Percentiles rank a stretch among this genome's conserved stretches.
These are phyloP conservation scores for Crithidia brevicula DNA, from an alignment of 208 protist genomes.

Conservation along the genomic window DNA sequence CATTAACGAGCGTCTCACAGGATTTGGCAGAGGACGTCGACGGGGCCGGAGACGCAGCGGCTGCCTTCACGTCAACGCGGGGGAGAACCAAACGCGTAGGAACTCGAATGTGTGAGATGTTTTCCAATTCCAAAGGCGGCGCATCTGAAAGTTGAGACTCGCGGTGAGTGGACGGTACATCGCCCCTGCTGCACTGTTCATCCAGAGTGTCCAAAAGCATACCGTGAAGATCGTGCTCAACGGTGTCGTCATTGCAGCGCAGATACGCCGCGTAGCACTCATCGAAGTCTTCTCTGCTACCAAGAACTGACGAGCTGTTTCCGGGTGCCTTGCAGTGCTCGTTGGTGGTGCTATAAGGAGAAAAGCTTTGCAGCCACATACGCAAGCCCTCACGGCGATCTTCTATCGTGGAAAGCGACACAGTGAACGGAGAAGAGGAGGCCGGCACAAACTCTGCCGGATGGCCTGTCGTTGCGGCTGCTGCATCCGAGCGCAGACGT, in stretches of 20 bases:
- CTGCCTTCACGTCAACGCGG: too few species aligned
- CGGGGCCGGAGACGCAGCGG: not conserved
- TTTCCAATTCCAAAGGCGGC: not conserved
- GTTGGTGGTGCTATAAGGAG: not conserved
- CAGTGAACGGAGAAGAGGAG: too few species aligned
- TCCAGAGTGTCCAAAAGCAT: conserved; percentile 16
- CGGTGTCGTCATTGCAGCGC: conserved; percentile 1
- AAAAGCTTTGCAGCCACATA: conserved; percentile 15
- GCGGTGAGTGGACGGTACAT: not conserved
- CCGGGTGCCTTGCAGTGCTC: too few species aligned
- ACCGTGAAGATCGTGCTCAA: conserved; percentile 2
- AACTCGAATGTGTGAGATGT: conserved; percentile 5
- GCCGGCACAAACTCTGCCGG: too few species aligned
- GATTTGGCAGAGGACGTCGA: too few species aligned
- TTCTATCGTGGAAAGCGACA: conserved; percentile 8
- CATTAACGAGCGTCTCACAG: conserved; percentile 12
- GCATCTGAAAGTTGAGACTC: not conserved
- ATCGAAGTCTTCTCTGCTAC: not conserved
- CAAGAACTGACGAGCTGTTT: not conserved
- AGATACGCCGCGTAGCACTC: conserved; percentile 19
- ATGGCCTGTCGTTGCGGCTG: too few species aligned
- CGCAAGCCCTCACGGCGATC: conserved; percentile 14
- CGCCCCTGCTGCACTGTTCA: conserved; percentile 2
- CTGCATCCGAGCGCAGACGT: too few species aligned
- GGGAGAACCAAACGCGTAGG: conserved; percentile 2